Evolutionary conservation across 306 rosid genomes (phyloP).

Genomic region (Sindora glabra): DNA sequence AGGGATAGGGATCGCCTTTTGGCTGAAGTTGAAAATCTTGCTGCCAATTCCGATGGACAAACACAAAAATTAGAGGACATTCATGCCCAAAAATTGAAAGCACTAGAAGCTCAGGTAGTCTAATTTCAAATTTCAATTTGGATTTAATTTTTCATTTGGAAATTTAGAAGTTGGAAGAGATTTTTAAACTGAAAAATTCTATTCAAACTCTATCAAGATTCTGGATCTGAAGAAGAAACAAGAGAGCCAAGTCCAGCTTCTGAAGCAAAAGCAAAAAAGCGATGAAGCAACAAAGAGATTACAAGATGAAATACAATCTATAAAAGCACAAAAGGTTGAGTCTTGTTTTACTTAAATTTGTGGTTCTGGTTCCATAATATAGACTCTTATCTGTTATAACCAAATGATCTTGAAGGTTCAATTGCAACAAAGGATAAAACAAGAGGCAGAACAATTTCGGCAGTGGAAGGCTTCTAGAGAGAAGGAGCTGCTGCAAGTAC

Average conservation of each 20-base stretch:
- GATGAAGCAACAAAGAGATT: conserved; percentile 94
- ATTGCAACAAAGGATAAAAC: conserved; percentile 92
- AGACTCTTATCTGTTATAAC: conserved; percentile 5
- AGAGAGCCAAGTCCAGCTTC: conserved; percentile 93
- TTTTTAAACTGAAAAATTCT: conserved; percentile 11
- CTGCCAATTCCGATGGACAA: conserved; percentile 93
- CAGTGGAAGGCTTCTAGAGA: conserved; percentile 99
- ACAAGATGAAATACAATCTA: conserved; percentile 95
- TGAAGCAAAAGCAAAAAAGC: conserved; percentile 98
- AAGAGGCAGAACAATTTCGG: conserved; percentile 98
- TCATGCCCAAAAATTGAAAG: conserved; percentile 85
- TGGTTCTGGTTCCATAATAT: conserved; percentile 7
- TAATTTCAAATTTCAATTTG: neutral
- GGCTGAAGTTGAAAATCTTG: conserved; percentile 95
- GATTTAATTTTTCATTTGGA: neutral
- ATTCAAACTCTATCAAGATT: conserved; percentile 47
- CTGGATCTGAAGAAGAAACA: conserved; percentile 94
- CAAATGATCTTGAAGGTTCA: conserved; percentile 58
- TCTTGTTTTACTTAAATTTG: conserved; percentile 21
- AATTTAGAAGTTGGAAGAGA: conserved; percentile 6
- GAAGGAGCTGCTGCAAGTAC: conserved; percentile 93
- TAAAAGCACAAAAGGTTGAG: conserved; percentile 95
- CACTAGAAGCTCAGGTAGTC: conserved; percentile 84
- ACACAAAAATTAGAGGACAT: conserved; percentile 85
- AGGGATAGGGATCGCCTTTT: conserved; percentile 87